Evolutionary conservation across 129 eudicot genomes (phyloP).

Genomic region (Tagetes erecta): DNA sequence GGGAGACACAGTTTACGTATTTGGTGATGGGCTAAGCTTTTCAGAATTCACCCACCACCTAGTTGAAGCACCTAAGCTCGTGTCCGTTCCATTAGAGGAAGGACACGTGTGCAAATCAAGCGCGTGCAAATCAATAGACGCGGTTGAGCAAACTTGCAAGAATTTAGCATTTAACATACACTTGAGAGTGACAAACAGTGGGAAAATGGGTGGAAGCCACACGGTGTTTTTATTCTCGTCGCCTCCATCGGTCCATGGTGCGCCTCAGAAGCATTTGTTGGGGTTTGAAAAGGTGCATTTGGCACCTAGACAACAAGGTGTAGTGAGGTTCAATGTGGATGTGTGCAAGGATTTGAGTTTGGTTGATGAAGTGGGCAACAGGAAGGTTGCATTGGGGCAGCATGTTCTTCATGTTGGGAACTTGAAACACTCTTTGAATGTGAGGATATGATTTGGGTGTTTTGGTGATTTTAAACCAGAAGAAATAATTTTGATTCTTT

Average conservation of each 20-base stretch:
- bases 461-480: not conserved
- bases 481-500: constrained; percentile 17
- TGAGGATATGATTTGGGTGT: constrained; percentile 50
- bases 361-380: constrained; percentile 82
- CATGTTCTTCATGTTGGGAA: constrained; percentile 80
- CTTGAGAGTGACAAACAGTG: constrained; percentile 61
- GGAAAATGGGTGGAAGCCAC: constrained; percentile 63
- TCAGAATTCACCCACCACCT: constrained; percentile 57
- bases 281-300: constrained; percentile 75
- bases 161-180: constrained; percentile 52
- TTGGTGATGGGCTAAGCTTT: constrained; percentile 87
- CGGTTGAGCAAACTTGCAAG: constrained; percentile 58
- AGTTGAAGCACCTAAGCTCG: constrained; percentile 61
- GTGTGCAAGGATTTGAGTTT: constrained; percentile 87
- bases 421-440: constrained; percentile 67
- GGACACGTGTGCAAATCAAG: constrained; percentile 62
- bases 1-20: constrained; percentile 66
- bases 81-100: constrained; percentile 64
- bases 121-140: constrained; percentile 65
- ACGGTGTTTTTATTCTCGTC: constrained; percentile 74
- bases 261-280: constrained; percentile 81
- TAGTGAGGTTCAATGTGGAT: constrained; percentile 68
- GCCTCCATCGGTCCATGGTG: constrained; percentile 76
- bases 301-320: constrained; percentile 53
- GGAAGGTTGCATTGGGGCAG: constrained; percentile 74